Conservation (phyloP, 768 basidiomycete genomes). For the Leccinum subtestaceum region DNA sequence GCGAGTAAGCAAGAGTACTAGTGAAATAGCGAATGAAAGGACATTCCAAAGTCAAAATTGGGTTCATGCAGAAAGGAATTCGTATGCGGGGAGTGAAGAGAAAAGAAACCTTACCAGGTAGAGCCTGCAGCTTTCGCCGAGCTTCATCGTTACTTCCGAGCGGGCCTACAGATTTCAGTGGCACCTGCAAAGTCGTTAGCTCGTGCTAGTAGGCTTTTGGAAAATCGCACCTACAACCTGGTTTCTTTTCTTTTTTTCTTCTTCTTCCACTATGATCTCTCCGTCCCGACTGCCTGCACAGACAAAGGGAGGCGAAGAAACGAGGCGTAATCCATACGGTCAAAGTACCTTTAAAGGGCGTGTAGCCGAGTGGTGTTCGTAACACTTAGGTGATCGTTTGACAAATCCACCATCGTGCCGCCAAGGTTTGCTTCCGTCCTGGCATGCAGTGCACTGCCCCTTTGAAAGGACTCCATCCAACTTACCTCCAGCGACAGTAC, state of each 20-base stretch:
- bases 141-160: conserved; percentile 7
- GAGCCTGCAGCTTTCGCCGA: conserved; percentile 4
- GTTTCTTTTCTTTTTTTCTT: background rate
- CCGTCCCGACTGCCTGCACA: background rate
- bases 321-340: background rate
- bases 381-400: background rate
- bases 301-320: background rate
- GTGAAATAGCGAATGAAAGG: conserved; percentile 5
- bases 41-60: conserved; percentile 4
- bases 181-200: background rate
- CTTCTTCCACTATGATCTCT: background rate
- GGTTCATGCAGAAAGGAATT: background rate
- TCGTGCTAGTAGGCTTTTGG: background rate
- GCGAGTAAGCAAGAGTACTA: background rate
- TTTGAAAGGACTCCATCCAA: too few relatives aligned
- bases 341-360: background rate
- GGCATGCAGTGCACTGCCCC: background rate
- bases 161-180: background rate
- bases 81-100: background rate
- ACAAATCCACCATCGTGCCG: background rate
- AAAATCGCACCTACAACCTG: background rate
- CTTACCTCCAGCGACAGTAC: background rate
- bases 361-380: background rate
- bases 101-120: conserved; percentile 15
- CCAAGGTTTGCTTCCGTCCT: background rate